Evolutionary conservation across 139 green algal genomes (phyloP).

Genomic region (Chlorokybus atmophyticus): DNA sequence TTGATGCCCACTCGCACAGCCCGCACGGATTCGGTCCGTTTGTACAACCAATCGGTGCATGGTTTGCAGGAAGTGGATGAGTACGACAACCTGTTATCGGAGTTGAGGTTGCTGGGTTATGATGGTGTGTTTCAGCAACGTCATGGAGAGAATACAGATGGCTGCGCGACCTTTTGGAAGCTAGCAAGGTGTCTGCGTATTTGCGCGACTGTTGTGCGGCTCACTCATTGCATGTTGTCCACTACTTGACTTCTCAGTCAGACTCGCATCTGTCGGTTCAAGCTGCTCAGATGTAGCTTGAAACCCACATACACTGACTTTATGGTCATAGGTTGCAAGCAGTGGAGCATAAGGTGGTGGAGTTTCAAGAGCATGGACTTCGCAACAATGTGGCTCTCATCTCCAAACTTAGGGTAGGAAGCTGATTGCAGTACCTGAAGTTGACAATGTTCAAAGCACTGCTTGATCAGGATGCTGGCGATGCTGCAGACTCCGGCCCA

Average conservation of each 20-base stretch:
- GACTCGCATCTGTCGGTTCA: not conserved
- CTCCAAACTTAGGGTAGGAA: slow-evolving; percentile 3
- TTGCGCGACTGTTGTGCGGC: not conserved
- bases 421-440: not conserved
- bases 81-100: slow-evolving; percentile 32
- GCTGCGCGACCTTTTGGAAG: slow-evolving; percentile 59
- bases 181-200: not conserved
- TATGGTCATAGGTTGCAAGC: not conserved
- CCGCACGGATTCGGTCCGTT: too few species aligned
- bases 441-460: not conserved
- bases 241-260: not conserved
- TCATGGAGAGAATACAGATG: slow-evolving; percentile 34
- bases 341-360: slow-evolving; percentile 19
- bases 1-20: too few species aligned
- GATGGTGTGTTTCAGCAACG: slow-evolving; percentile 26
- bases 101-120: slow-evolving; percentile 37
- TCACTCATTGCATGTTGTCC: not conserved
- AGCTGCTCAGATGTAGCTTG: not conserved
- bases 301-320: too few species aligned
- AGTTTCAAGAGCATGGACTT: slow-evolving; percentile 40
- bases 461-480: not conserved
- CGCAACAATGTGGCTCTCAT: slow-evolving; percentile 69
- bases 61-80: slow-evolving; percentile 67
- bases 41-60: too few species aligned
- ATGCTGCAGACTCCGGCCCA: too few species aligned